Conservation (phyloP, 2,329 filamentous ascomycete genomes). For the Epichloe amarillans region DNA sequence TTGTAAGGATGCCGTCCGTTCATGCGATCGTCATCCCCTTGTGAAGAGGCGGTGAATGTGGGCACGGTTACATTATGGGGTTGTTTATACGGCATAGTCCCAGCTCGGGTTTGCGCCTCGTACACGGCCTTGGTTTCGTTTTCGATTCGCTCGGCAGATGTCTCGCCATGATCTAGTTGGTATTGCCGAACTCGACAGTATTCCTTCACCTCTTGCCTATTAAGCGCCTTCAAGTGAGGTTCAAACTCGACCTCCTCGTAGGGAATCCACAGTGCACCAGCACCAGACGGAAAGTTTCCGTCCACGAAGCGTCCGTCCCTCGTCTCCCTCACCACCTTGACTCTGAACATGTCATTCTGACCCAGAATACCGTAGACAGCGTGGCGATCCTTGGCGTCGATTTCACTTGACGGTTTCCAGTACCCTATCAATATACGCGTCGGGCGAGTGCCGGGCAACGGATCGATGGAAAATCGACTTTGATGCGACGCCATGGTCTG, state of each 20-base stretch:
- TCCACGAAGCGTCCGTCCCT: slow-evolving; percentile 44
- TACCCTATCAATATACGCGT: slow-evolving; percentile 45
- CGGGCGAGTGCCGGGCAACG: slow-evolving; percentile 38
- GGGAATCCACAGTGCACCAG: slow-evolving; percentile 48
- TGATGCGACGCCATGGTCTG: slow-evolving; percentile 10
- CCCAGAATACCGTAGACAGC: slow-evolving; percentile 50
- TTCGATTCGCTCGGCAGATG: slow-evolving; percentile 27
- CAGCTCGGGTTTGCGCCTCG: slow-evolving; percentile 34
- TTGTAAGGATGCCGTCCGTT: slow-evolving; percentile 11
- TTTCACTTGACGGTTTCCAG: slow-evolving; percentile 42
- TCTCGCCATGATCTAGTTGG: slow-evolving; percentile 42
- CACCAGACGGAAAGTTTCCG: slow-evolving; percentile 47
- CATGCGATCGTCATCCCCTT: slow-evolving; percentile 7
- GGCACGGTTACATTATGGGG: slow-evolving; percentile 8
- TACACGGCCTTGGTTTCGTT: slow-evolving; percentile 40
- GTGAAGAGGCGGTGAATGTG: slow-evolving; percentile 13
- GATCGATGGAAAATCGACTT: slow-evolving; percentile 20
- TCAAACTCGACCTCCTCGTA: slow-evolving; percentile 50
- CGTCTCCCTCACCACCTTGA: slow-evolving; percentile 47
- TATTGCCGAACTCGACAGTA: slow-evolving; percentile 48
- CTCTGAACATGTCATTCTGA: slow-evolving; percentile 50
- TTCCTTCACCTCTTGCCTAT: slow-evolving; percentile 45
- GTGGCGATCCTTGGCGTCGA: slow-evolving; percentile 37
- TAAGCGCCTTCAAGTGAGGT: slow-evolving; percentile 36
- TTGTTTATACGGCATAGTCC: slow-evolving; percentile 16